These are phyloP conservation scores for Sporisorium sorghi DNA, from an alignment of 1,284 basidiomycete genomes.

Conservation along the genomic window DNA sequence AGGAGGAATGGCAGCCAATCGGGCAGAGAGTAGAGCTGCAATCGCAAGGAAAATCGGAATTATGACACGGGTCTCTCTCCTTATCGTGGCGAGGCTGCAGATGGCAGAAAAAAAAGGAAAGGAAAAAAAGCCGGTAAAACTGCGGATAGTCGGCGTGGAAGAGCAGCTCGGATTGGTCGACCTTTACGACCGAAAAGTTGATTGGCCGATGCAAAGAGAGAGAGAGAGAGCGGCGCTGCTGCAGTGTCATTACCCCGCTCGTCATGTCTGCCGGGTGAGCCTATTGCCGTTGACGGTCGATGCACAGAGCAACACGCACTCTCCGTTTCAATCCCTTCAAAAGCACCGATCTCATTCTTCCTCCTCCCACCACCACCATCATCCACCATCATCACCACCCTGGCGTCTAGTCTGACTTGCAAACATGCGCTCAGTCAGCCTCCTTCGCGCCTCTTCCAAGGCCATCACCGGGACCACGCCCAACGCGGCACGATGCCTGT, in stretches of 20 bases:
- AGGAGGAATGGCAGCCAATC: not conserved
- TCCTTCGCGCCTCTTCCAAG: conserved; percentile 34
- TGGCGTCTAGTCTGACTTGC: not conserved
- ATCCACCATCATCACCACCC: not conserved
- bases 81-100: not conserved
- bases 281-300: not conserved
- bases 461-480: conserved; percentile 19
- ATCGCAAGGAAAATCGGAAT: not conserved
- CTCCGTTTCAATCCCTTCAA: not conserved
- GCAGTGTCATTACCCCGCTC: conserved; percentile 21
- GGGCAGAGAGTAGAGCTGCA: not conserved
- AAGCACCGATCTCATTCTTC: not conserved
- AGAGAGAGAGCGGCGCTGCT: not conserved
- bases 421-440: conserved; percentile 28
- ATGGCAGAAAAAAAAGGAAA: not conserved
- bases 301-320: not conserved
- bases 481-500: conserved; percentile 30
- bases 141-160: conserved; percentile 9
- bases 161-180: conserved; percentile 3
- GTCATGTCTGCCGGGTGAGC: not conserved
- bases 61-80: not conserved
- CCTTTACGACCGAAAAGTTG: conserved; percentile 29
- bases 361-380: conserved; percentile 7
- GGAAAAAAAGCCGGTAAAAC: not conserved
- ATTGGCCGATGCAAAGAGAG: conserved; percentile 8